Evolutionary conservation across 495 filamentous ascomycete genomes (phyloP), one percentile per base, ranked within the genome.

Genomic region (Aspergillus affinis): DNA sequence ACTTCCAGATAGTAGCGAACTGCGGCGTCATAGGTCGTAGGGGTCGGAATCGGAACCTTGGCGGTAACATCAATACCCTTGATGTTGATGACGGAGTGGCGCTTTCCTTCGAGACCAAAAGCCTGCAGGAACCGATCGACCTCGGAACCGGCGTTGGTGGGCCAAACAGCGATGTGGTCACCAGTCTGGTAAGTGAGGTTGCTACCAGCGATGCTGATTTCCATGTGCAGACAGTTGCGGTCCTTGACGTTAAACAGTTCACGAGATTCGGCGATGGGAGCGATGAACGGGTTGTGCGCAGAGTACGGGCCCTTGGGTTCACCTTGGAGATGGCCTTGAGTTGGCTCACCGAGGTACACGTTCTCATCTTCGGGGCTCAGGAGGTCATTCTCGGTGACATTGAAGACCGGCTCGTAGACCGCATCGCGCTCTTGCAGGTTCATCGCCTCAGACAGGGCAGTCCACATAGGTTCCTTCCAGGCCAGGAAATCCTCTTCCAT

Each of bases 391-490:
- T 97, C 92, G 15, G 79, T 84, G 61, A 98, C 88, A 60, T 81
- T 83, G 68, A 96, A 98, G 54, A 95, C 86, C 41, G 94, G 90
- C 70, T 99, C 94, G 71, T 99, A 99, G 63, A 93, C 86, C 52
- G 94, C 89, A 73, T 99, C 94, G 51, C 94, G 92, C 75, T 99
- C 94, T 74, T 97, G 89, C 48, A 99, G 81, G 54, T 84, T 82
- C 88, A 99, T 89, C 63, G 88, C 83, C 54, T 90, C 84, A 7
- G 87, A 78, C 46, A 98, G 78, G 57, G 89, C 92, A 60, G 80
- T 76, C 94, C 94, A 99, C 95, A 99, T 99, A 52, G 93, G 92
- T 67, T 99, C 94, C 75, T 99, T 99, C 94, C 94, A 99, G 61
- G 94, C 90, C 69, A 99, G 79, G 74, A 97, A 99, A 68, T 99